Base-by-base conservation (phyloP, 228 moss, liverwort and hornwort genomes). In the Sphagnum fallax region DNA sequence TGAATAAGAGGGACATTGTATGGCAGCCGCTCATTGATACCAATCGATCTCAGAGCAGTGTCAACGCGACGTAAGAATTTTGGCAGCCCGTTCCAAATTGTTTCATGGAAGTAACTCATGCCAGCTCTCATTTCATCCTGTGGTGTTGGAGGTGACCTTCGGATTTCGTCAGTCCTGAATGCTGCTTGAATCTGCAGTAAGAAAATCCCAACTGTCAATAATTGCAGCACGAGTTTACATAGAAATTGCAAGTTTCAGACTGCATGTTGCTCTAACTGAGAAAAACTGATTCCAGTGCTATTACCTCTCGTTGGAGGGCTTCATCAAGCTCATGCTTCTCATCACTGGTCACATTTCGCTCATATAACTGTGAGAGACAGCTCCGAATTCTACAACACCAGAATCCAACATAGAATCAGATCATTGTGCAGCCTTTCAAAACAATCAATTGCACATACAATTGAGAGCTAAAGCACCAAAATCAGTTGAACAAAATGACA, bases 71-170 rank as follows among this genome's bases (percentile, higher is more conserved):
- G 93, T 49, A 97, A 70, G 64, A 97, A 97, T 67, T 90, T 91
- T 49, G 97, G 97, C 12, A 97, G 77, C 4, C 97, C 97, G 66
- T 93, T 93, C 93, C 93, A 97, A n/a, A 97, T 97, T 13, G 97
- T 97, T 76, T 97, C 93, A 59, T 97, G 97, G 73, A 97, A 97
- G 80, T 97, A 97, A 67, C 97, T 97, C 97, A 97, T 97, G 72
- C 97, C 97, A 2, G 85, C 87, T 14, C 93, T 89, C 97, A 97
- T 97, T 78, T 97, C 97, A 73, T 97, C 97, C 72, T 97, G 97
- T 51, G 97, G 97, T 5, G 97, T 91, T 15, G 97, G 97, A 53
- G 90, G 90, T 16, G 86, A 85, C 49, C 97, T 89, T 18, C 97
- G 93, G 50, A 97, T 93, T 75, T 97, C 97, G 62, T 97, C 93